Base-by-base conservation (phyloP, 345 rosid genomes). In the Eucalyptus regnans region DNA sequence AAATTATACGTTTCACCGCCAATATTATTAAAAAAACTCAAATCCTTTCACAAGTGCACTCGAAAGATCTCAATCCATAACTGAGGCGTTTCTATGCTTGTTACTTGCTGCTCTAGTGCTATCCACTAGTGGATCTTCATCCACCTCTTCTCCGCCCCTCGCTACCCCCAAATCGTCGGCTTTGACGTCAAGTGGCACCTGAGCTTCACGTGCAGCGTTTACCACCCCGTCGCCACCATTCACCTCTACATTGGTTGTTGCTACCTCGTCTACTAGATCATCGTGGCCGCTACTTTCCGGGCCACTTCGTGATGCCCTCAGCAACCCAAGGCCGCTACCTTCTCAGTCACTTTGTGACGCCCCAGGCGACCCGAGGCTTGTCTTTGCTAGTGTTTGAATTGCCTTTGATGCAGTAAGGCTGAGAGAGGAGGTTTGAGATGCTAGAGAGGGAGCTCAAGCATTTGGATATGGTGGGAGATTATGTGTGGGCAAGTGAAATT, bases 1-100 rank as follows among this genome's bases (percentile, higher is more conserved):
- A 56, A 56, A 12, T 56, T 56, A 56, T 23, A 56, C 3, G 3
- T 23, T 56, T 56, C 62, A 23, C 3, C 0, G 2, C 6, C 5
- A 2, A 56, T 56, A 56, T 23, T 23, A 56, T 56, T 22, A 10
- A 23, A 56, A 56, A 22, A 56, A 56, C 6, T 56, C 62, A 56
- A 56, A 56, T 56, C 62, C 29, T 56, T 56, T 9, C 12, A 9
- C 27, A 9, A 22, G 29, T 9, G 62, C 29, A 56, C 13, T 56
- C 29, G 6, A 56, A 56, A 56, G 62, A 23, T 23, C 62, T 56
- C 62, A 22, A 10, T 56, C 62, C 62, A 22, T 12, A 2, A 23
- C 62, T 8, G 62, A 56, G 62, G 62, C 62, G 29, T 56, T 23
- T 56, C 62, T 4, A 23, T 23, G 62, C 62, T 56, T 23, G 29